Evolutionary conservation across 164 flowering plant genomes (phyloP).

Genomic region (Liquidambar formosana): DNA sequence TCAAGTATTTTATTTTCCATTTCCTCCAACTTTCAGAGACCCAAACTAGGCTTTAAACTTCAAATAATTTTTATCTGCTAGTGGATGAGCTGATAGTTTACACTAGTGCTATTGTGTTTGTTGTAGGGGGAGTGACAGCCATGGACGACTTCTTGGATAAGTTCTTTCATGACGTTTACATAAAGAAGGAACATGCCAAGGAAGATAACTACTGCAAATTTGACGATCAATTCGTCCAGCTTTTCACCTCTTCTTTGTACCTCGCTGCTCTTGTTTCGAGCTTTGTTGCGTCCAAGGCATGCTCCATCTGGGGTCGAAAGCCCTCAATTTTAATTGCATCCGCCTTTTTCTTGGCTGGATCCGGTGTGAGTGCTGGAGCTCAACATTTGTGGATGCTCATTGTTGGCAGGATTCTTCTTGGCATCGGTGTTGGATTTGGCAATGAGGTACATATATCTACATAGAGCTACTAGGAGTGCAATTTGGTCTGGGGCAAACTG

Average conservation of each 20-base stretch:
- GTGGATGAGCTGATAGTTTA: too few species aligned
- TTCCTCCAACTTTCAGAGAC: too few species aligned
- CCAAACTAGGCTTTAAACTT: too few species aligned
- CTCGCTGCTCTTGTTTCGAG: slow-evolving; percentile 61
- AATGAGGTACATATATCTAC: slow-evolving; percentile 47
- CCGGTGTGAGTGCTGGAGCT: slow-evolving; percentile 30
- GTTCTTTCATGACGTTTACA: slow-evolving; percentile 55
- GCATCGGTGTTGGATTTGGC: slow-evolving; percentile 71
- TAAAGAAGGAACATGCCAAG: slow-evolving; percentile 32
- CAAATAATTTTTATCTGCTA: too few species aligned
- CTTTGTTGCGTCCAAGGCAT: slow-evolving; percentile 48
- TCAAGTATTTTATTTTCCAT: too few species aligned
- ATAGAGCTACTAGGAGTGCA: too few species aligned
- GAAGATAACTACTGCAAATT: slow-evolving; percentile 73
- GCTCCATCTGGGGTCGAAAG: slow-evolving; percentile 44
- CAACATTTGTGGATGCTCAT: slow-evolving; percentile 35
- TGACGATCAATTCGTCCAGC: slow-evolving; percentile 54
- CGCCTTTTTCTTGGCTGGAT: slow-evolving; percentile 49
- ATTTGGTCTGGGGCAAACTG: too few species aligned
- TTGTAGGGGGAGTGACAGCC: slow-evolving; percentile 37
- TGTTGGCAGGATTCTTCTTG: slow-evolving; percentile 57
- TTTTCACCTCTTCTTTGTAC: slow-evolving; percentile 79
- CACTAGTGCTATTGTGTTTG: too few species aligned
- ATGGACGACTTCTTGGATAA: slow-evolving; percentile 68
- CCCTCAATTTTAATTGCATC: slow-evolving; percentile 57